A percentile compares a stretch with the other conserved stretches of the same genome.
phyloP scores from a whole-genome alignment of 2,329 filamentous ascomycete species.

The Penicillium thymicola region DNA sequence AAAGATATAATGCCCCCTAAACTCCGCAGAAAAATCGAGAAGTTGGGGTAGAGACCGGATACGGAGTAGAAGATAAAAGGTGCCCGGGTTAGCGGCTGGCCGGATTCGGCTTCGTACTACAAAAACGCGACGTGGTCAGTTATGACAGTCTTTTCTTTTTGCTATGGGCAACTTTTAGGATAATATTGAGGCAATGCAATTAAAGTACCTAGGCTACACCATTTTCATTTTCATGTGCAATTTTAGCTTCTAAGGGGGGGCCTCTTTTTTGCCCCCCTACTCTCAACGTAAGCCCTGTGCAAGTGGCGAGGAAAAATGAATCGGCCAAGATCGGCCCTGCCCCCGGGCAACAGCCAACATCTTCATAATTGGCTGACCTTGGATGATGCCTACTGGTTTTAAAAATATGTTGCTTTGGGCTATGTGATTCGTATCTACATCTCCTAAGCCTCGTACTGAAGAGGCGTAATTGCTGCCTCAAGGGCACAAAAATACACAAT shows the following conservation, averaged over 20 bases:
- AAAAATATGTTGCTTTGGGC: neutral
- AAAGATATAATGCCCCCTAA: neutral
- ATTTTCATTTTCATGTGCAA: slow-evolving; percentile 16
- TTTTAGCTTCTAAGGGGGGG: neutral
- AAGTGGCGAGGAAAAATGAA: slow-evolving; percentile 11
- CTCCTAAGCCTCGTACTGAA: neutral
- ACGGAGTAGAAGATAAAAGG: neutral
- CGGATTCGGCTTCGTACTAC: slow-evolving; percentile 3
- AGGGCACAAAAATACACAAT: too few species aligned
- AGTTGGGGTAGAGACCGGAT: slow-evolving; percentile 1
- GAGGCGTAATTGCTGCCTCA: too few species aligned
- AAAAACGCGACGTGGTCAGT: slow-evolving; percentile 24
- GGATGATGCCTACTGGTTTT: neutral
- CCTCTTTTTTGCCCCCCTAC: neutral
- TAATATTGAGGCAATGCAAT: neutral
- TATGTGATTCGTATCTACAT: neutral
- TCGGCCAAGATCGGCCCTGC: neutral
- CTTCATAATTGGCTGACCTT: slow-evolving; percentile 6
- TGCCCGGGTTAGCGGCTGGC: slow-evolving; percentile 6
- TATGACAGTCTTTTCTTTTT: neutral
- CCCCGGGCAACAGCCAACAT: neutral
- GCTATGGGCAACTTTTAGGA: neutral
- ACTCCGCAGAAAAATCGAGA: neutral
- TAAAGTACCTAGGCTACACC: slow-evolving; percentile 26
- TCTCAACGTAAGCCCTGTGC: neutral